A percentile compares a stretch with the other conserved stretches of the same genome.
These are phyloP conservation scores for Cenchrus americanus DNA, from an alignment of 176 grass and related monocot species.

Conservation along the genomic window DNA sequence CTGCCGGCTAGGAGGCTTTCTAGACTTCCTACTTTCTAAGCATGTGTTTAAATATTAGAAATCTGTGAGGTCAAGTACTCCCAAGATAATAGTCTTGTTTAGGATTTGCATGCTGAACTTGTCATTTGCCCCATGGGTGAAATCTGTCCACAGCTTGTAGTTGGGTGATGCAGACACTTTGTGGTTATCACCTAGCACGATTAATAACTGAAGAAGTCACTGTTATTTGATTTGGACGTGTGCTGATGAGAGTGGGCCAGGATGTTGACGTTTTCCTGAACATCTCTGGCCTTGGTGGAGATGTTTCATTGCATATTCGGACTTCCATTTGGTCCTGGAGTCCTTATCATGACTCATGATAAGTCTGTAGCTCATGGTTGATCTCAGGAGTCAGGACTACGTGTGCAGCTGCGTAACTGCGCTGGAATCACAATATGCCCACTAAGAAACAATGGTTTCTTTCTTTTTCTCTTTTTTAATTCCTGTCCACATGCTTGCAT, in stretches of 20 bases:
- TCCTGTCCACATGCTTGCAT: background rate
- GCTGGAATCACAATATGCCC: conserved; percentile 26
- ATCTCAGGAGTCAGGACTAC: conserved; percentile 24
- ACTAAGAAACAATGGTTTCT: conserved; percentile 9
- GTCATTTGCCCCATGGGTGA: conserved; percentile 21
- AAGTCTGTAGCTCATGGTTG: background rate
- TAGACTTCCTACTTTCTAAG: conserved; percentile 31
- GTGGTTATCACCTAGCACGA: background rate
- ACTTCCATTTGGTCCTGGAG: conserved; percentile 30
- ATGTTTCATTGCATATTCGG: conserved; percentile 24
- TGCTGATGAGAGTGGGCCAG: conserved; percentile 22
- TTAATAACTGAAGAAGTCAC: conserved; percentile 41
- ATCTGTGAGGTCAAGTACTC: conserved; percentile 16
- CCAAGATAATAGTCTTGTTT: background rate
- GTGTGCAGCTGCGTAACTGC: background rate
- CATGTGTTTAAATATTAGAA: conserved; percentile 6
- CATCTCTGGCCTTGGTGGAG: conserved; percentile 16
- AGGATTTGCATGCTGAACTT: conserved; percentile 4
- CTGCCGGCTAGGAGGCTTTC: conserved; percentile 13
- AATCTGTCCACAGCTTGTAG: background rate
- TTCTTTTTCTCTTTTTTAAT: background rate
- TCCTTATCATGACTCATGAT: conserved; percentile 39
- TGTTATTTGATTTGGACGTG: conserved; percentile 30
- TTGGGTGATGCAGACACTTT: conserved; percentile 11
- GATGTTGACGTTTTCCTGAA: conserved; percentile 23